Evolutionary conservation across 331 rosid genomes (phyloP), one percentile per base, ranked within the genome.

Genomic region (Pyrus hybrid): DNA sequence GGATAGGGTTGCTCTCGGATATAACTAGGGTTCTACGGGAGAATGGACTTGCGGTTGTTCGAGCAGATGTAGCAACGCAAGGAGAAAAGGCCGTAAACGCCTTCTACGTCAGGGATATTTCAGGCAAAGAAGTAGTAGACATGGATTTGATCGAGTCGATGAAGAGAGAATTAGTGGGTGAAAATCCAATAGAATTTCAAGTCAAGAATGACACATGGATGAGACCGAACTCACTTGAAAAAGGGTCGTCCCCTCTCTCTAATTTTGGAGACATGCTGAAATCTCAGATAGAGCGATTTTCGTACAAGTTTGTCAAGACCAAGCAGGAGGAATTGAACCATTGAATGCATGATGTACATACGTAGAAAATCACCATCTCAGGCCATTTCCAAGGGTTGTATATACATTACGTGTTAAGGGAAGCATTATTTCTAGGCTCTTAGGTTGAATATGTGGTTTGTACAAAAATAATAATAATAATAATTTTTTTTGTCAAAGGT

Each of bases 1-100:
- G 91, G 74, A 80, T 77, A 5, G 93, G 91, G 20, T 77, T 91
- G 78, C 88, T 89, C 4, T 91, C 91, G 0, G 93, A 91, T 68
- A 89, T 87, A 66, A 91, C 95, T n/a, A 68, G 91, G 73, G 87
- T 87, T 18, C 87, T 92, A n/a, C 63, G 92, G 30, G 96, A 92
- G 82, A 88, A 88, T 37, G 92, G 90, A 7, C 84, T 92, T 9
- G 80, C 67, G 0, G 91, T 95, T 21, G 81, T 89, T 73, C 79
- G 89, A 79, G 97, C 91, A 17, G 92, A 87, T 43, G 84, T 91
- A 8, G 92, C 84, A 70, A 89, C 94, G 12, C 87, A 86, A 30
- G 94, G 97, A 78, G 85, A 82, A 73, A 89, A 91, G 81, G 68
- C 87, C 0, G 70, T 87, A 23, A 86, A 89, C 57, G 87, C 89